Evolutionary conservation across 306 rosid species (phyloP).

Genomic region (Crotalaria pallida): DNA sequence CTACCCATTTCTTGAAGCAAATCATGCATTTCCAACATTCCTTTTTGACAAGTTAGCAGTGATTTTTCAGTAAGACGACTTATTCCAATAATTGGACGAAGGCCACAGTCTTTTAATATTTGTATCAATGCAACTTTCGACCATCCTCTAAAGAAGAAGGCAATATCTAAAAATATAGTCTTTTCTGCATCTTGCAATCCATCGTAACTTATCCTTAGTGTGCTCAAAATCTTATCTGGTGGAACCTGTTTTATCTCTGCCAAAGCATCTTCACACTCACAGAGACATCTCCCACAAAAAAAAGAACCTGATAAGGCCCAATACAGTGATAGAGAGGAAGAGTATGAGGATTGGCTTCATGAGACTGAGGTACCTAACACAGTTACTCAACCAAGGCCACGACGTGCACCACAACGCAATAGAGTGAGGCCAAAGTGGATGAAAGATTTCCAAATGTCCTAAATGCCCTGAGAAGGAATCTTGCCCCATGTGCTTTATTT

Average conservation of each 20-base stretch:
- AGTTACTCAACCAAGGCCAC: too few relatives aligned
- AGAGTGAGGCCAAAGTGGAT: too few relatives aligned
- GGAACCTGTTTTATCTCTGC: slow-evolving; percentile 2
- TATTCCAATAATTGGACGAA: slow-evolving; percentile 3
- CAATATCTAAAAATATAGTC: too few relatives aligned
- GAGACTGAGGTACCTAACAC: too few relatives aligned
- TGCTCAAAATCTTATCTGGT: background rate
- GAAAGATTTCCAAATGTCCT: too few relatives aligned
- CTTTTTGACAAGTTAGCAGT: background rate
- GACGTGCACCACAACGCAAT: too few relatives aligned
- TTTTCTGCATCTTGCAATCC: background rate
- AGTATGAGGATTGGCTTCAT: too few relatives aligned
- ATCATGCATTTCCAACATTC: slow-evolving; percentile 22
- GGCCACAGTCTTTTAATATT: slow-evolving; percentile 14
- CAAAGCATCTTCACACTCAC: slow-evolving; percentile 26
- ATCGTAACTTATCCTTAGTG: slow-evolving; percentile 22
- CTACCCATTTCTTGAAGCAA: too few relatives aligned
- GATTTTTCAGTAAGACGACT: slow-evolving; percentile 20
- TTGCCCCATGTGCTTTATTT: too few relatives aligned
- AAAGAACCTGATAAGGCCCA: too few relatives aligned
- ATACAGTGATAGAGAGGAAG: too few relatives aligned
- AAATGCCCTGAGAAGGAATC: too few relatives aligned
- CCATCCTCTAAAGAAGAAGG: slow-evolving; percentile 32
- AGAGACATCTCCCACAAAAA: slow-evolving; percentile 6
- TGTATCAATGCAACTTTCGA: background rate